Conservation (phyloP, 2,329 filamentous ascomycete species). For the Penicillium janthinellum region DNA sequence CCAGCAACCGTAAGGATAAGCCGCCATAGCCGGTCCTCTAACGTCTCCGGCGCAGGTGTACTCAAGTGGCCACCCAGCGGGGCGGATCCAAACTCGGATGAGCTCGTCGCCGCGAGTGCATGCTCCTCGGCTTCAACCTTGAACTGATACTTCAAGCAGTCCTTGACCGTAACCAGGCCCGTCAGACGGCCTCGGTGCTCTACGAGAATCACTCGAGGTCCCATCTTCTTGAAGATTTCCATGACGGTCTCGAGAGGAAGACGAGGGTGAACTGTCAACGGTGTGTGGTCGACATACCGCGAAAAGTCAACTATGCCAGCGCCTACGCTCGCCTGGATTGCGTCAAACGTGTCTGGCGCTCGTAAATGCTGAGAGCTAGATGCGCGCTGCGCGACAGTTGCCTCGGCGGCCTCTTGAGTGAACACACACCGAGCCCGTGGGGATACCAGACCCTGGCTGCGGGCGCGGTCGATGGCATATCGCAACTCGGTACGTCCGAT, state of each 20-base stretch:
- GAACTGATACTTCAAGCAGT: conserved; percentile 96
- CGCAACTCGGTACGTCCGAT: conserved; percentile 89
- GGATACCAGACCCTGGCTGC: conserved; percentile 67
- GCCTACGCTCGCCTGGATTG: conserved; percentile 57
- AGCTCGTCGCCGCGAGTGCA: conserved; percentile 39
- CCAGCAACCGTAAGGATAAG: conserved; percentile 37
- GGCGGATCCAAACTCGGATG: conserved; percentile 21
- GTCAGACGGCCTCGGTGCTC: conserved; percentile 83
- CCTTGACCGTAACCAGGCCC: conserved; percentile 92
- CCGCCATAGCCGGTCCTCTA: conserved; percentile 43
- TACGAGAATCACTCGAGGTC: conserved; percentile 86
- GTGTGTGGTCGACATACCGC: conserved; percentile 84
- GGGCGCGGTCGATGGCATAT: conserved; percentile 83
- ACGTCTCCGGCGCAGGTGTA: conserved; percentile 24
- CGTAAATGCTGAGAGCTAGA: conserved; percentile 26
- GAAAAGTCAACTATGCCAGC: conserved; percentile 73
- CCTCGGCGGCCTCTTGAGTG: conserved; percentile 52
- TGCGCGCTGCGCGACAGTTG: conserved; percentile 34
- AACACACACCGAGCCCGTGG: conserved; percentile 75
- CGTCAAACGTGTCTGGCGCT: conserved; percentile 60
- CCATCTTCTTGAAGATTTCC: conserved; percentile 98
- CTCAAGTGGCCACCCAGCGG: conserved; percentile 27
- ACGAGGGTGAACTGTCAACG: conserved; percentile 85
- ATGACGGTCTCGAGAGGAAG: conserved; percentile 94
- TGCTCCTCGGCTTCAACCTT: conserved; percentile 87